Conservation (phyloP, 495 filamentous ascomycete genomes). For the Haplographium delicatum region DNA sequence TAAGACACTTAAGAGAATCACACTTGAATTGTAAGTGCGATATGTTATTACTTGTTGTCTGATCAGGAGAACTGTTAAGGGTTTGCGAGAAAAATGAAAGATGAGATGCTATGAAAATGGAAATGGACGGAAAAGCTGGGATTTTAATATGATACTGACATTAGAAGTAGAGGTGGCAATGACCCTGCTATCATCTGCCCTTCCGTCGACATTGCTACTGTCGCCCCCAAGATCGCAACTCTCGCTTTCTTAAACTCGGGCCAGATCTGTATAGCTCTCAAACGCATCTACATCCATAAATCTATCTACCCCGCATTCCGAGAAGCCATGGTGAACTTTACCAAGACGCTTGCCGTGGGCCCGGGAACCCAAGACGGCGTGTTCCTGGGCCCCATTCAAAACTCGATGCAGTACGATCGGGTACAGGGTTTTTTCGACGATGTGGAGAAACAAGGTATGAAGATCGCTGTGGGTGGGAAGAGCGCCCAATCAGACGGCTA, state of each 20-base stretch:
- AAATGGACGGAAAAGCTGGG: too few species aligned
- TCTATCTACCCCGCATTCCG: constrained; percentile 51
- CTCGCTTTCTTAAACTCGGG: constrained; percentile 45
- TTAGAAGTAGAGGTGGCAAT: constrained; percentile 46
- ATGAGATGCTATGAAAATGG: too few species aligned
- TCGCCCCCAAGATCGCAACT: constrained; percentile 28
- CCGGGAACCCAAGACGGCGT: constrained; percentile 30
- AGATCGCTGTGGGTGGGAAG: constrained; percentile 7
- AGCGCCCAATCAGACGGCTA: constrained; percentile 26
- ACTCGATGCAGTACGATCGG: constrained; percentile 44
- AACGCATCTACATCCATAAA: constrained; percentile 53
- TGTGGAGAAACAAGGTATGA: constrained; percentile 25
- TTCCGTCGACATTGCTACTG: constrained; percentile 38
- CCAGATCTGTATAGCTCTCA: constrained; percentile 26
- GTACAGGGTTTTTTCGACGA: constrained; percentile 29
- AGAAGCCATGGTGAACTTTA: constrained; percentile 39
- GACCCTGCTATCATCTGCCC: constrained; percentile 50
- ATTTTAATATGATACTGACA: too few species aligned
- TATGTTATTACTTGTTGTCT: too few species aligned
- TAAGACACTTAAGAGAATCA: constrained; percentile 49
- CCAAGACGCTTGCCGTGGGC: constrained; percentile 40
- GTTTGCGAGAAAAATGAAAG: too few species aligned
- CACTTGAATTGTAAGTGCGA: constrained; percentile 38
- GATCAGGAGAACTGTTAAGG: too few species aligned
- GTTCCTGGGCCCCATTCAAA: constrained; percentile 49